Evolutionary conservation across 345 rosid species (phyloP), one percentile per base, ranked within the genome.

Genomic region (Eucalyptus victrix): DNA sequence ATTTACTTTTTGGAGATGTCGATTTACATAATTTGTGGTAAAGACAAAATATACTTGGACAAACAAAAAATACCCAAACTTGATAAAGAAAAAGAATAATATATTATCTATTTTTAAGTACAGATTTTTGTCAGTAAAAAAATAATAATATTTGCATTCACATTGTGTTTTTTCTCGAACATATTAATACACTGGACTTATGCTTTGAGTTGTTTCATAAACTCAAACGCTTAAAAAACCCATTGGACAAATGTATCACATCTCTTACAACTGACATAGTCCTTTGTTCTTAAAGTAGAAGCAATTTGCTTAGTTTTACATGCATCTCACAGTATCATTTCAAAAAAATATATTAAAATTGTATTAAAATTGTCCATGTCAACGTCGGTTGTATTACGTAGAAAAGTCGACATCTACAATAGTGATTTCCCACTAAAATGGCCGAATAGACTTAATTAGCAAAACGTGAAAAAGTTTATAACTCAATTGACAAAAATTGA

Each of bases 361-460:
- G 1, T 50, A 50, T 50, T 50, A 50, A 50, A 49, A 49, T 49
- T 49, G 5, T 49, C 0, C 5, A 49, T 49, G 14, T 12, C 5
- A 49, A 0, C 2, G 0, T 0, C 0, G 0, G 15, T 49, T 0
- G 5, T 1, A 49, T 0, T 0, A 49, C 1, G 1, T 49, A 49
- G 15, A 49, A 49, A 49, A 49, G 15, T 49, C 0, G 2, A 49
- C 49, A 12, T 49, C 5, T 1, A 49, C 5, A 49, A 1, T 49
- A 49, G 49, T 49, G 49, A 49, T 47, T 47, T 47, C 14, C 49
- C 0, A 12, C 49, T 47, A 47, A 47, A 47, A 47, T 49, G 5
- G 49, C 49, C 15, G 0, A 12, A 49, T 49, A 49, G 5, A 49
- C 15, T 49, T 49, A 49, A 49, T 49, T 49, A 49, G 49, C 15